phyloP scores from a whole-genome alignment of 2,329 filamentous ascomycete genomes.

The Akanthomyces uredinophilus region DNA sequence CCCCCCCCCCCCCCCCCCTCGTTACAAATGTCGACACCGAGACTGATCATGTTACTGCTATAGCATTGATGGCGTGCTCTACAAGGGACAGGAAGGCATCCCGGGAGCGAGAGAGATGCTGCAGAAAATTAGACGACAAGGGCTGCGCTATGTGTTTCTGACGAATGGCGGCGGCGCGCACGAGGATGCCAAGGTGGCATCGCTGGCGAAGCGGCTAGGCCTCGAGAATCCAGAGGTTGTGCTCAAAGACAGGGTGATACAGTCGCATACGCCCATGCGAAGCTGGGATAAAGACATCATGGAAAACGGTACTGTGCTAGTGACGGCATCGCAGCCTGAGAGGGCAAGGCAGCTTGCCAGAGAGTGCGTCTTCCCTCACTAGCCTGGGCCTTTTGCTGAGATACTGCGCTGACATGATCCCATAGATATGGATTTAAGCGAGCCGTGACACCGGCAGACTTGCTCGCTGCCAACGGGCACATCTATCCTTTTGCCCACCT shows the following conservation, averaged over 20 bases:
- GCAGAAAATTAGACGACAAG: conserved; percentile 63
- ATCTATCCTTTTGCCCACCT: conserved; percentile 74
- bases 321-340: conserved; percentile 64
- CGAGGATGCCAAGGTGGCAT: conserved; percentile 46
- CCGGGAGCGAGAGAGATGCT: conserved; percentile 73
- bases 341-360: conserved; percentile 70
- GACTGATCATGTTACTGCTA: conserved; percentile 12
- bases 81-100: conserved; percentile 74
- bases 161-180: conserved; percentile 92
- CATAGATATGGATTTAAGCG: conserved; percentile 65
- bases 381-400: not conserved
- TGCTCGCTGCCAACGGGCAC: conserved; percentile 65
- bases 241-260: conserved; percentile 45
- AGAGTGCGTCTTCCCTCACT: conserved; percentile 35
- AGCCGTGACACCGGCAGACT: conserved; percentile 81
- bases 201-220: conserved; percentile 29
- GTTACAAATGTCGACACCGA: not conserved
- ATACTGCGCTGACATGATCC: conserved; percentile 6
- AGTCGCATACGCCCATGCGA: conserved; percentile 84
- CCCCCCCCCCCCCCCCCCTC: too few species aligned
- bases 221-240: conserved; percentile 29
- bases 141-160: conserved; percentile 86
- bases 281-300: conserved; percentile 45
- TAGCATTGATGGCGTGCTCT: conserved; percentile 87
- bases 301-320: conserved; percentile 54